These are phyloP conservation scores for Blepharisma stoltei DNA, from an alignment of 73 alveolate species.

Conservation along the genomic window DNA sequence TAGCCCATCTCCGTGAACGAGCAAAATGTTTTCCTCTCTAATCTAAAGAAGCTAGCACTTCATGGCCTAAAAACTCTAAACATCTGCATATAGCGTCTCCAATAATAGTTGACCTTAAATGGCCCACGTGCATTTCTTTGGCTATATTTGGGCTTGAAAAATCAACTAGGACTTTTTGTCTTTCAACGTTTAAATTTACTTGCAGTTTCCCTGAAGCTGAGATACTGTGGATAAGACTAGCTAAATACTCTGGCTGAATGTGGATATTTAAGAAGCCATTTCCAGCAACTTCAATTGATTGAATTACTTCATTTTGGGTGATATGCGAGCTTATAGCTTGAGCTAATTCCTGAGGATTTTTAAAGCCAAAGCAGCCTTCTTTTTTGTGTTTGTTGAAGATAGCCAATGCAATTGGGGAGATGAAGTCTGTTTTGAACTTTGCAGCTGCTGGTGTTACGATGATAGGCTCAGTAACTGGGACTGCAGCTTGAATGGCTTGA, in stretches of 20 bases:
- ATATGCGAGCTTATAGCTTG: slow-evolving; percentile 41
- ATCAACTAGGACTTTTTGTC: slow-evolving; percentile 89
- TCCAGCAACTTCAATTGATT: slow-evolving; percentile 40
- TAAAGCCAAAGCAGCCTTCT: slow-evolving; percentile 61
- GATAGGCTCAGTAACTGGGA: not conserved
- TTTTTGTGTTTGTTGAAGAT: slow-evolving; percentile 75
- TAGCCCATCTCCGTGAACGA: not conserved
- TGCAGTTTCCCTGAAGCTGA: slow-evolving; percentile 38
- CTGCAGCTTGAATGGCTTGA: not conserved
- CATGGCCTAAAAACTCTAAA: slow-evolving; percentile 95
- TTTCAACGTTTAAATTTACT: slow-evolving; percentile 36
- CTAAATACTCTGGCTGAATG: slow-evolving; percentile 46
- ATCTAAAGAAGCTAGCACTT: too few species aligned
- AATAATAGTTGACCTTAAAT: slow-evolving; percentile 97
- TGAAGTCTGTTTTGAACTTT: slow-evolving; percentile 52
- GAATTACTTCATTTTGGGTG: slow-evolving; percentile 43
- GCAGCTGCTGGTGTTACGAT: slow-evolving; percentile 27
- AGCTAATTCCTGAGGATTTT: slow-evolving; percentile 65
- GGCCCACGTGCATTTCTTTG: slow-evolving; percentile 99
- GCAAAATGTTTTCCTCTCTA: slow-evolving; percentile 33
- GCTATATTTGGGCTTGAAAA: slow-evolving; percentile 99
- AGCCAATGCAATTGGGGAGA: slow-evolving; percentile 72
- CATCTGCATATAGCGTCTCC: slow-evolving; percentile 98
- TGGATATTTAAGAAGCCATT: slow-evolving; percentile 51
- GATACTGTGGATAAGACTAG: slow-evolving; percentile 45